Conservation (phyloP, 495 filamentous ascomycete genomes). For the Cudoniella acicularis region DNA sequence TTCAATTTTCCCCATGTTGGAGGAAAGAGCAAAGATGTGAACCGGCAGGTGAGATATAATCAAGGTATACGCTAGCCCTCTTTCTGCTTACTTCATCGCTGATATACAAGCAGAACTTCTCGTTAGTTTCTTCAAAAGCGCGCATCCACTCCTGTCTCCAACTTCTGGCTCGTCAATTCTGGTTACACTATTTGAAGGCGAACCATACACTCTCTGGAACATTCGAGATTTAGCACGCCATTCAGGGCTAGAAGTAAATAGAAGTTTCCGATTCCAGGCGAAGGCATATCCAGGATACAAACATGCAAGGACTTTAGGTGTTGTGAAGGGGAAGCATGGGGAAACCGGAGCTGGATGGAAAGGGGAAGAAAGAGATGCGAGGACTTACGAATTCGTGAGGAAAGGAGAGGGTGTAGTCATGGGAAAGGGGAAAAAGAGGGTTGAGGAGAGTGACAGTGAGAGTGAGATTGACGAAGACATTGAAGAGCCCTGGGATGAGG, state of each 20-base stretch:
- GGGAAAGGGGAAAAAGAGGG: constrained; percentile 39
- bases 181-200: constrained; percentile 85
- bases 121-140: constrained; percentile 73
- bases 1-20: constrained; percentile 99
- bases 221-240: constrained; percentile 80
- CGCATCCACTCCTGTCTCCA: constrained; percentile 36
- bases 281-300: constrained; percentile 77
- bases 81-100: not conserved
- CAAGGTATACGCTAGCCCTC: no score
- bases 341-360: constrained; percentile 57
- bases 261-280: constrained; percentile 75
- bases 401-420: constrained; percentile 41
- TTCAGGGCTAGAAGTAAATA: constrained; percentile 66
- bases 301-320: constrained; percentile 84
- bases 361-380: constrained; percentile 69
- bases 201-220: constrained; percentile 95
- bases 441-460: constrained; percentile 39
- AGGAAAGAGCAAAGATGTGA: constrained; percentile 86
- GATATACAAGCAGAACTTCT: constrained; percentile 56
- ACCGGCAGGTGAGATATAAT: constrained; percentile 88
- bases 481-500: not conserved
- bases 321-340: constrained; percentile 57
- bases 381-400: constrained; percentile 77
- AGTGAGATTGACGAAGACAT: constrained; percentile 4
- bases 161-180: constrained; percentile 59